Evolutionary conservation across 805 yeast genomes (phyloP).

Genomic region (Candida manassasensis): DNA sequence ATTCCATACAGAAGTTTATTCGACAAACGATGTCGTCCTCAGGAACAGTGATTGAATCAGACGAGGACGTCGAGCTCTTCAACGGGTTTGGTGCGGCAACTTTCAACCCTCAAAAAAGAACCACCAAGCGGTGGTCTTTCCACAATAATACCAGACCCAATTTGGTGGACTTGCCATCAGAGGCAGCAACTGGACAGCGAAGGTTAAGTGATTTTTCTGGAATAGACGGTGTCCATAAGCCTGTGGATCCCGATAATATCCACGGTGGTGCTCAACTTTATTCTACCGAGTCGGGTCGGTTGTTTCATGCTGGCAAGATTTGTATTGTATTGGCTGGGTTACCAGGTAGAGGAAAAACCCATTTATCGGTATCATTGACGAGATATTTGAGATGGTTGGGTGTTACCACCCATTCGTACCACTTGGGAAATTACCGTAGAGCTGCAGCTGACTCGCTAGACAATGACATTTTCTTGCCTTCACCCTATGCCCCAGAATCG

Average conservation of each 20-base stretch:
- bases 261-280: constrained; percentile 69
- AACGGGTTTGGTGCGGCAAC: constrained; percentile 37
- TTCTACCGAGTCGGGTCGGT: constrained; percentile 85
- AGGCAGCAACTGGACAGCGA: constrained; percentile 22
- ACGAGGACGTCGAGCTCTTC: constrained; percentile 28
- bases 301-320: constrained; percentile 94
- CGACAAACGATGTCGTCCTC: constrained; percentile 1
- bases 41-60: constrained; percentile 18
- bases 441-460: constrained; percentile 44
- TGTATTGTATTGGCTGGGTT: constrained; percentile 85
- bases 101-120: constrained; percentile 27
- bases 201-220: constrained; percentile 39
- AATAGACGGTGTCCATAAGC: constrained; percentile 60
- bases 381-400: constrained; percentile 95
- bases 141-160: constrained; percentile 34
- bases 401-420: constrained; percentile 86
- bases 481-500: constrained; percentile 40
- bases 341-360: constrained; percentile 96
- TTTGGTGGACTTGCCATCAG: constrained; percentile 30
- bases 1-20: too few species aligned
- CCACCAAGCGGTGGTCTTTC: constrained; percentile 41
- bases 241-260: constrained; percentile 47
- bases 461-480: constrained; percentile 64
- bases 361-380: constrained; percentile 84
- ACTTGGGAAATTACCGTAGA: constrained; percentile 87